Evolutionary conservation across 2,329 filamentous ascomycete species (phyloP).

Genomic region (Beauveria sp.): DNA sequence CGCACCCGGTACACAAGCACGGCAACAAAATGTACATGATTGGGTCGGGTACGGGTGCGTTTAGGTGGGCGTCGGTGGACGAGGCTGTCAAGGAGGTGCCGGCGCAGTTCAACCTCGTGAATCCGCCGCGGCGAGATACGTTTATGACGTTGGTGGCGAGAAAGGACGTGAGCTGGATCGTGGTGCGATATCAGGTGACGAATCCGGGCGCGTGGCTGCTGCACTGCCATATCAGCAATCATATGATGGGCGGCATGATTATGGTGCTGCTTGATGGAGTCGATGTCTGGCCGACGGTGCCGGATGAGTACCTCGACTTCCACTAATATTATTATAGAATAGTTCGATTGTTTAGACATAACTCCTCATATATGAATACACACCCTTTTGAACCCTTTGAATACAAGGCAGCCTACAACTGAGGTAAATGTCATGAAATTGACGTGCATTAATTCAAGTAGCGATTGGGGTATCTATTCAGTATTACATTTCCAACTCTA

Average conservation of each 20-base stretch:
- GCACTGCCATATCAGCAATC: slow-evolving; percentile 43
- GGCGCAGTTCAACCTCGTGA: slow-evolving; percentile 46
- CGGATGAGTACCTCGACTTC: slow-evolving; percentile 26
- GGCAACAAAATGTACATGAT: slow-evolving; percentile 52
- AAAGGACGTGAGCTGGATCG: slow-evolving; percentile 32
- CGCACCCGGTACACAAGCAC: slow-evolving; percentile 58
- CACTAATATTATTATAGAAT: not conserved
- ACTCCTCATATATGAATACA: not conserved
- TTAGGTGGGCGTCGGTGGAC: slow-evolving; percentile 43
- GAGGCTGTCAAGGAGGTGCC: slow-evolving; percentile 42
- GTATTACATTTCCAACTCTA: not conserved
- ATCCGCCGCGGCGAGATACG: slow-evolving; percentile 45
- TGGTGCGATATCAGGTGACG: slow-evolving; percentile 42
- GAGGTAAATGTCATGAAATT: too few species aligned
- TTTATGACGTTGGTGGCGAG: slow-evolving; percentile 19
- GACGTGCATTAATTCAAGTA: not conserved
- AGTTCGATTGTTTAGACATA: too few species aligned
- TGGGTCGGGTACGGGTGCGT: slow-evolving; percentile 41
- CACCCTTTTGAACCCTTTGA: not conserved
- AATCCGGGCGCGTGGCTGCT: slow-evolving; percentile 44
- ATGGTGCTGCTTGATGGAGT: slow-evolving; percentile 42
- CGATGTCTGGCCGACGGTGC: slow-evolving; percentile 34
- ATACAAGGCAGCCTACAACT: too few species aligned
- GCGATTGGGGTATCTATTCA: slow-evolving; percentile 7
- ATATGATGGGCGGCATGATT: slow-evolving; percentile 47